Base-by-base conservation (phyloP, 2,329 filamentous ascomycete genomes). In the Xylaria sp. region DNA sequence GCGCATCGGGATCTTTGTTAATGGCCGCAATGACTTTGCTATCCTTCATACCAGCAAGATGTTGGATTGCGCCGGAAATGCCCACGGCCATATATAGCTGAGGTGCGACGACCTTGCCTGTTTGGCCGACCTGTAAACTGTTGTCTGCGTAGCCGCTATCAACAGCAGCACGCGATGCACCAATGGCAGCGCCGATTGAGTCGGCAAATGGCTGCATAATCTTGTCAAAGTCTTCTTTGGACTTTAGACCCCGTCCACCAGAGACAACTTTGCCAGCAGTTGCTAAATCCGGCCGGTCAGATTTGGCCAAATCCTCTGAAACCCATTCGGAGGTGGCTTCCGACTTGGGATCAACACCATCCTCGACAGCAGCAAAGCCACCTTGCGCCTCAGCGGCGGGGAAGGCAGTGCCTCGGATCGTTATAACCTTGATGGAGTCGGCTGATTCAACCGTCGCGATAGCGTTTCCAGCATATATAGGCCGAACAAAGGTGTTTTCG, bases 21-120 rank as follows among this genome's bases (percentile, higher is more conserved):
- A 99, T 98, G 14, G 92, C 92, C 21, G 94, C 95, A 80, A 99
- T 99, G 62, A 99, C 95, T 83, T 99, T 99, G 83, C 93, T 97
- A 76, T 99, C 95, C 86, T 99, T 99, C 95, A 99, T 99, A 75
- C 95, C 95, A 33, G 95, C 95, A 79, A 99, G 79, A 83, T 99
- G 95, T 81, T 99, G 95, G 71, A 99, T 99, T 21, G 95, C 95
- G 57, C 95, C 95, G 8, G 92, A 97, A 71, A 99, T 98, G 74
- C 95, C 95, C 12, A 94, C 94, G 57, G 93, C 96, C 70, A 99
- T 85, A 77, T 99, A 99, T 64, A 99, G 82, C 78, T 99, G 90
- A 63, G 95, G 95, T 49, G 95, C 95, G 57, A 99, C 94, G 66
- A 98, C 96, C 86, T 99, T 99, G 73, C 95, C 95, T 14, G 95